Evolutionary conservation across 2,329 filamentous ascomycete species (phyloP), one percentile per base, ranked within the genome.

Genomic region (Nemania sp.): DNA sequence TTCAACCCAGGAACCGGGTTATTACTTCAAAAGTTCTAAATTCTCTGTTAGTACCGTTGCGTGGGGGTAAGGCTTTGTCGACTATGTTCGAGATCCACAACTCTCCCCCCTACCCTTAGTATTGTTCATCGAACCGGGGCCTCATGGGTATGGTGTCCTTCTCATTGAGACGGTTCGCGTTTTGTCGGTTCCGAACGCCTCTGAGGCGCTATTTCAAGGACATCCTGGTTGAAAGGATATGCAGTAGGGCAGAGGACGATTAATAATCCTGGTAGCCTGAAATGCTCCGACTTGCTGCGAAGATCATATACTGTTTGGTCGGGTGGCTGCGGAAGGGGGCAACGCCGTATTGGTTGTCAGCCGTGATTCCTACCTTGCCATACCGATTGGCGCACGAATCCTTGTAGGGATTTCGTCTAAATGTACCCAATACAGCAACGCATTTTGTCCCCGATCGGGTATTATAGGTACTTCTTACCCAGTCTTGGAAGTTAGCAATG

Each of bases 1-100:
- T 45, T 17, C 15, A 56, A 57, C 55, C 65, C 65, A 35, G 47
- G 65, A 54, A 64, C 63, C 65, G 43, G 65, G 65, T 64, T 56
- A 53, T 15, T 34, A 37, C 18, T 37, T 50, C 18, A 21, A 12
- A 25, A 35, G 21, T 40, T 21, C 34, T 50, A 45, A 34, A 53
- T 7, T 34, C 45, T 50, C 21, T 42, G 35, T 15, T 42, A 53
- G 34, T 50, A 29, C 17, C 21, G 52, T 49, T 13, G 29, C 50
- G 63, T 63, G 63, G 65, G 63, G 63, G 60, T 34, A 21, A 50
- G 47, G 20, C 11, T 34, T 34, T 52, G 47, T 53, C 62, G 51
- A 63, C 57, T 35, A 39, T 47, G 63, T 59, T 65, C 63, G 63
- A 57, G 57, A 65, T 49, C 53, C 18, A 18, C 25, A 50, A 21